Evolutionary conservation across 305 asterid genomes (phyloP), one percentile per base, ranked within the genome.

Genomic region (Caryopteris hybrid): DNA sequence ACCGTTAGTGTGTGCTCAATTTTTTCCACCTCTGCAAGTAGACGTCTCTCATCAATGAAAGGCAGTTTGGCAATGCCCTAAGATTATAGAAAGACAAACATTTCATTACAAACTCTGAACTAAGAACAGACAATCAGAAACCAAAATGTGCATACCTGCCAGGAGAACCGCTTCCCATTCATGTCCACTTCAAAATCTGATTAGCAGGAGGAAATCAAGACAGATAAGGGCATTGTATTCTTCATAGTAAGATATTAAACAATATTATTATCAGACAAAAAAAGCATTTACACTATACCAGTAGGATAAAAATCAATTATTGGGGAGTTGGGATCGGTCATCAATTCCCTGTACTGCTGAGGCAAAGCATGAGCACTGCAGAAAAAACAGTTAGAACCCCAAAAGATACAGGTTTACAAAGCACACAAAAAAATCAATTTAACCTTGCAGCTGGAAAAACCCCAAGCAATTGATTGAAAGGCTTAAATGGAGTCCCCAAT

Each of bases 371-470:
- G 99, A 41, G 97, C 70, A 78, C 99, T 94, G 96, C 85, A 76
- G 51, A 77, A 70, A 78, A 72, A 33, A 53, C 53, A 67, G 76
- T 76, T 75, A 84, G 78, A 65, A 66, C 56, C 48, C 25, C 43
- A 39, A 68, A 64, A 10, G 10, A 21, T 29, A 57, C 12, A 17
- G 31, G 23, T 25, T 45, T 62, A 66, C 39, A 10, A 59, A 50
- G 45, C 17, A 31, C 20, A 39, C 65, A 61, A 62, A 9, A 57
- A 62, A 60, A 58, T 55, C n/a, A 62, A 61, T 38, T 62, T 69
- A 72, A 94, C 99, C 99, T 94, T 69, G 97, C 98, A 62, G 99
- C 97, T 18, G 99, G 99, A 64, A 94, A 91, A 59, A 94, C 98
- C 50, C 99, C 99, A 73, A 94, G 77, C 62, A 94, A 81, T 76